Percentiles rank a stretch among this genome's conserved stretches.
These are phyloP conservation scores for Pisolithus albus DNA, from an alignment of 768 basidiomycete genomes.

Conservation along the genomic window DNA sequence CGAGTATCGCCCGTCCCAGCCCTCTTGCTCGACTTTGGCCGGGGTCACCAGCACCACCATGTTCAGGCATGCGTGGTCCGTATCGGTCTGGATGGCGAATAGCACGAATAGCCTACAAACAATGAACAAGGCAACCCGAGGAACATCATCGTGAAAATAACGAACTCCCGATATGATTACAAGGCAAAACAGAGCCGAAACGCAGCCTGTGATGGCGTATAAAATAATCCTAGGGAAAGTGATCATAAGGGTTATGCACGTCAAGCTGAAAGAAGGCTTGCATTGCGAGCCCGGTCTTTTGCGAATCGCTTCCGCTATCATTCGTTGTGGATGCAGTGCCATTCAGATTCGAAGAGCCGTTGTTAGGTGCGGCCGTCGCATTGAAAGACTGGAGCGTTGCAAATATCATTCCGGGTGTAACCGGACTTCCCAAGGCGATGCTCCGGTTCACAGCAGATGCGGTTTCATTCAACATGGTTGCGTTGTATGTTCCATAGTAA, in stretches of 20 bases:
- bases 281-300: slow-evolving; percentile 73
- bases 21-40: slow-evolving; percentile 74
- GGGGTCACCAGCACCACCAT: slow-evolving; percentile 27
- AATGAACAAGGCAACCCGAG: slow-evolving; percentile 6
- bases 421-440: slow-evolving; percentile 36
- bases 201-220: slow-evolving; percentile 85
- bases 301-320: slow-evolving; percentile 5
- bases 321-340: slow-evolving; percentile 10
- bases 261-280: slow-evolving; percentile 25
- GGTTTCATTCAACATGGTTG: slow-evolving; percentile 53
- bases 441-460: slow-evolving; percentile 36
- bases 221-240: slow-evolving; percentile 55
- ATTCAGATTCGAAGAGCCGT: slow-evolving; percentile 9
- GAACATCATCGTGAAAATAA: slow-evolving; percentile 7
- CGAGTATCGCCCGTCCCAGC: slow-evolving; percentile 85
- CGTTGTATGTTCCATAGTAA: slow-evolving; percentile 52
- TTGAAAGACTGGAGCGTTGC: slow-evolving; percentile 64
- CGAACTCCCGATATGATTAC: slow-evolving; percentile 82
- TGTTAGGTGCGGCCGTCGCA: slow-evolving; percentile 35
- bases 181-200: slow-evolving; percentile 75
- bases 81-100: slow-evolving; percentile 88
- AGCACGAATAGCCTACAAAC: slow-evolving; percentile 62
- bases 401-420: slow-evolving; percentile 56
- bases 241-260: slow-evolving; percentile 5
- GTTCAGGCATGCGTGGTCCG: slow-evolving; percentile 55